Evolutionary conservation across 805 yeast genomes (phyloP), one percentile per base, ranked within the genome.

Genomic region (Saturnispora sanitii): DNA sequence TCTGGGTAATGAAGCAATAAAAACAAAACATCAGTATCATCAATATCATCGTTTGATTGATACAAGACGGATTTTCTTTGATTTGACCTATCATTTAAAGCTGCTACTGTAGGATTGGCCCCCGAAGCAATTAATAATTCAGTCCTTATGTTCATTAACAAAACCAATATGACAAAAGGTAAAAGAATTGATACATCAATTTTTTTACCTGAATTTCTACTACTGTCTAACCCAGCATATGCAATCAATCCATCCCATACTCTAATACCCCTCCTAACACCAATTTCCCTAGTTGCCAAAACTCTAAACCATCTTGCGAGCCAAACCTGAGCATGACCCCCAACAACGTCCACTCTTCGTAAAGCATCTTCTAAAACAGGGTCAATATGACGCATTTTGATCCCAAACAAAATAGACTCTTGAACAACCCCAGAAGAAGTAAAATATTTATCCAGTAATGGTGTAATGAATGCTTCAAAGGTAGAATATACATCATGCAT

Each of bases 181-280:
- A 73, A 35, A 19, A 74, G 41, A 16, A 28, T 34, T 13, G 49
- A 46, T 11, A 46, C 38, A 22, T 46, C 47, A 28, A 42, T 21
- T 18, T 12, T 18, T 20, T 23, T 13, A 19, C 13, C 16, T 9
- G 15, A 13, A 17, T 20, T 6, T 25, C 28, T 18, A 2, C 42
- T 31, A 21, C 36, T 39, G 7, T 42, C 36, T 2, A 40, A 41
- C 13, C 47, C 41, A 8, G 43, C 44, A 35, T 36, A 46, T 3
- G 57, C 46, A 12, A 70, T 63, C 18, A 74, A 47, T 42, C 68
- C 68, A 50, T 74, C 79, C 79, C 79, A 74, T 17, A 70, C 50
- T 20, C 57, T 49, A 18, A 66, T 55, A 0, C 67, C 54, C 16
- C 55, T 49, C 3, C 41, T 42, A 7, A 62, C 41, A 2, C 74